A percentile compares a stretch with the other conserved stretches of the same genome.
These are phyloP conservation scores for Naganishia liquefaciens DNA, from an alignment of 1,284 basidiomycete genomes.

Conservation along the genomic window DNA sequence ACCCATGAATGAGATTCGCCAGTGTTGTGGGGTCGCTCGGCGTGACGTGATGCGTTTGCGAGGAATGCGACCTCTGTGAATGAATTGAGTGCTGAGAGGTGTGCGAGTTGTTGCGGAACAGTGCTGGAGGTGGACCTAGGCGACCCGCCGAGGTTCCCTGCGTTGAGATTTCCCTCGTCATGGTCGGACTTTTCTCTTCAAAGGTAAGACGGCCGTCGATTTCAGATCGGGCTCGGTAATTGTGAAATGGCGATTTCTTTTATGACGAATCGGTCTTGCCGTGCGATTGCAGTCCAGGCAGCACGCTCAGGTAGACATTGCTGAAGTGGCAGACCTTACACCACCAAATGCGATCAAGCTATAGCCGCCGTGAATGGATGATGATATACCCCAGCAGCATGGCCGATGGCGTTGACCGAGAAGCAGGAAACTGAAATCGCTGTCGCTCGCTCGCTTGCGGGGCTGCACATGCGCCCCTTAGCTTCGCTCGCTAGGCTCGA, in stretches of 20 bases:
- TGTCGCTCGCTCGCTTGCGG: constrained; percentile 17
- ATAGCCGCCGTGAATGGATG: too few relatives aligned
- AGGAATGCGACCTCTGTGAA: constrained; percentile 23
- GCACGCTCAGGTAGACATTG: too few relatives aligned
- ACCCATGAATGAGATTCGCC: not conserved
- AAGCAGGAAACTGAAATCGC: not conserved
- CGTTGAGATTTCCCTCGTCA: too few relatives aligned
- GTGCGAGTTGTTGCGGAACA: constrained; percentile 17
- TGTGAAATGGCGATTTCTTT: too few relatives aligned
- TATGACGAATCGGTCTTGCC: too few relatives aligned
- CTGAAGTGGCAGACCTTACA: too few relatives aligned
- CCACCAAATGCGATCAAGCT: too few relatives aligned
- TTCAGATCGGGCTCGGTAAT: too few relatives aligned
- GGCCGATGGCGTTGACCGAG: not conserved
- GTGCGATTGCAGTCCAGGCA: too few relatives aligned
- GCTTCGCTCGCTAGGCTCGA: not conserved
- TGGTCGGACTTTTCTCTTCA: too few relatives aligned
- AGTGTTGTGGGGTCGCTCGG: constrained; percentile 17
- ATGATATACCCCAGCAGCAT: too few relatives aligned
- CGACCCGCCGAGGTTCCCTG: not conserved
- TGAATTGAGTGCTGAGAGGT: constrained; percentile 20
- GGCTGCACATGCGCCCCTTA: not conserved
- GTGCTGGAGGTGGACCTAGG: constrained; percentile 6
- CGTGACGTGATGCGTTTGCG: constrained; percentile 22
- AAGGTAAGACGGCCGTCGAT: too few relatives aligned